Conservation (phyloP, 2,329 filamentous ascomycete genomes). For the Alternaria tenuissima region DNA sequence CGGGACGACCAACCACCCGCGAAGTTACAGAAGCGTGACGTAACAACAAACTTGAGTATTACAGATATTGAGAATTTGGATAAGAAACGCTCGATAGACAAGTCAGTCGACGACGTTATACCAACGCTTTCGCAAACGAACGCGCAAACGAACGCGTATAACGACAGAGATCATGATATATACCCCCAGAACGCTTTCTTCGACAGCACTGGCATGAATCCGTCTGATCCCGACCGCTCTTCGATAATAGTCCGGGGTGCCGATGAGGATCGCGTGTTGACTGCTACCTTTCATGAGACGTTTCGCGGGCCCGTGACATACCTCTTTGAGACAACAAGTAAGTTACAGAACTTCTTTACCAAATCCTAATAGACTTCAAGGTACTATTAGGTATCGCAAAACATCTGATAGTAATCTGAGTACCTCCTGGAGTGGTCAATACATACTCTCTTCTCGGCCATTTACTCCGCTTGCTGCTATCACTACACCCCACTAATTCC, state of each 20-base stretch:
- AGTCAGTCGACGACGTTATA: slow-evolving; percentile 9
- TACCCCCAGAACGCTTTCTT: background rate
- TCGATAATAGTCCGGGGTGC: background rate
- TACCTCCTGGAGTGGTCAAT: background rate
- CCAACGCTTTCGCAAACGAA: slow-evolving; percentile 17
- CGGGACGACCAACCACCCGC: background rate
- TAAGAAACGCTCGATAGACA: slow-evolving; percentile 11
- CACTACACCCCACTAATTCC: background rate
- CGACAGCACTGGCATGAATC: background rate
- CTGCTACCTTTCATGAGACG: background rate
- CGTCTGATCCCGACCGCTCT: slow-evolving; percentile 2
- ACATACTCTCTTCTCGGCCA: background rate
- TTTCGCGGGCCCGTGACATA: background rate
- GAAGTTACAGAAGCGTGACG: slow-evolving; percentile 12
- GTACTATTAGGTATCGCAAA: background rate
- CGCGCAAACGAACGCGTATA: background rate
- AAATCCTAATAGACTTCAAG: background rate
- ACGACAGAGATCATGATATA: background rate
- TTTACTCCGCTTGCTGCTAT: background rate
- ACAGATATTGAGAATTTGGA: background rate
- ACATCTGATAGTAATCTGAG: background rate
- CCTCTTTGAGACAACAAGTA: slow-evolving; percentile 15
- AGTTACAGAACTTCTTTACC: background rate
- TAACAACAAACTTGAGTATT: slow-evolving; percentile 1
- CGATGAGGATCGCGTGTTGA: slow-evolving; percentile 6